Percentiles rank a stretch among this genome's conserved stretches.
phyloP scores from a whole-genome alignment of 1,284 basidiomycete genomes.

The Cutaneotrichosporon cavernicola region DNA sequence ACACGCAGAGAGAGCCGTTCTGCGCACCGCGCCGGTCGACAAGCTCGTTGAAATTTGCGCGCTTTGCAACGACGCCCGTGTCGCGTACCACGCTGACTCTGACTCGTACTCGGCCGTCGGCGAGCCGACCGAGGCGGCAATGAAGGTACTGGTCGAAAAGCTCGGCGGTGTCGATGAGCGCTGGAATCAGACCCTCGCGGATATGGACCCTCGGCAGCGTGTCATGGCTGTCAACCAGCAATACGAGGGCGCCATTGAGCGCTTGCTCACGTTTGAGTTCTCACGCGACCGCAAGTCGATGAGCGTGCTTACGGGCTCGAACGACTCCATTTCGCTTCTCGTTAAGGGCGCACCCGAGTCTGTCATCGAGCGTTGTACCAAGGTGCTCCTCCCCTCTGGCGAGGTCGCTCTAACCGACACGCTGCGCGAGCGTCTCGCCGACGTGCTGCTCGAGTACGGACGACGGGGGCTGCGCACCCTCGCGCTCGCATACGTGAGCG shows the following conservation, averaged over 20 bases:
- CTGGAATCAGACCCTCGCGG: slow-evolving; percentile 59
- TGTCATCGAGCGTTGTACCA: slow-evolving; percentile 78
- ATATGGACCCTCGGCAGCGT: slow-evolving; percentile 63
- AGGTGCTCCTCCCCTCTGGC: slow-evolving; percentile 67
- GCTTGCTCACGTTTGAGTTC: slow-evolving; percentile 93
- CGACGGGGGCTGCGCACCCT: slow-evolving; percentile 82
- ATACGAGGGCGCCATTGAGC: slow-evolving; percentile 70
- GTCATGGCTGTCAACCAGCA: slow-evolving; percentile 80
- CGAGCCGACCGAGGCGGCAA: slow-evolving; percentile 93
- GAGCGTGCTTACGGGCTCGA: slow-evolving; percentile 74
- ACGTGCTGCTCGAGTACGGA: slow-evolving; percentile 69
- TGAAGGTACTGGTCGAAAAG: slow-evolving; percentile 92
- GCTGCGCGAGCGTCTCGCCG: slow-evolving; percentile 65
- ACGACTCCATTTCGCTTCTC: slow-evolving; percentile 65
- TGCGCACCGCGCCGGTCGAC: slow-evolving; percentile 70
- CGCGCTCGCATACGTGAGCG: slow-evolving; percentile 82
- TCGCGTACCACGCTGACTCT: slow-evolving; percentile 72
- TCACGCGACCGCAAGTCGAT: slow-evolving; percentile 98
- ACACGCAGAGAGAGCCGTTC: slow-evolving; percentile 57
- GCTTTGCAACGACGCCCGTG: slow-evolving; percentile 89
- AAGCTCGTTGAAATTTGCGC: slow-evolving; percentile 83
- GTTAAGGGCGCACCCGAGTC: slow-evolving; percentile 97
- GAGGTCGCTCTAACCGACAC: slow-evolving; percentile 60
- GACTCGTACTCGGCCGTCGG: slow-evolving; percentile 78
- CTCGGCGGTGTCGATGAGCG: slow-evolving; percentile 56